A percentile compares a stretch with the other conserved stretches of the same genome.
Evolutionary conservation across 2,329 filamentous ascomycete species (phyloP).

Genomic region (Westerdykella sp.): DNA sequence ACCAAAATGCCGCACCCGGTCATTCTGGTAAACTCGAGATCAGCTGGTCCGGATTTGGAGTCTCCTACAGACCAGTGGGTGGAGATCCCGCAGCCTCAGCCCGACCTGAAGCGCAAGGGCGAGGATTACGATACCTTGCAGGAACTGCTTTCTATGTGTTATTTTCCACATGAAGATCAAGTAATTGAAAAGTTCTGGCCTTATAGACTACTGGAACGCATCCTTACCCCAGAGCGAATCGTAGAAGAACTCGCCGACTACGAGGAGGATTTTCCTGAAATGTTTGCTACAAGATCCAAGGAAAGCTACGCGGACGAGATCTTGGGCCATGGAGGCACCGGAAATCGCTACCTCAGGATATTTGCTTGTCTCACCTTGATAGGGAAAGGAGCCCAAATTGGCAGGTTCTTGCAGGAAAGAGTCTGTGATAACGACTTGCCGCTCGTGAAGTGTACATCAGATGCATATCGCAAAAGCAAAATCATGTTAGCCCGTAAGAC

Average conservation of each 20-base stretch:
- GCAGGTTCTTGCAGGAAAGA: neutral
- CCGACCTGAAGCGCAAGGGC: neutral
- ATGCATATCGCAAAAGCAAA: neutral
- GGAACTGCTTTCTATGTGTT: neutral
- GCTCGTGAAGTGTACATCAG: neutral
- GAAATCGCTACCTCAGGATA: neutral
- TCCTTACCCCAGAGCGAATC: constrained; percentile 2
- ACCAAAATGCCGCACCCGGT: too few species aligned
- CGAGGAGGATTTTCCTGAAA: neutral
- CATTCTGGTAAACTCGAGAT: too few species aligned
- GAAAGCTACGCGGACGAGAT: neutral
- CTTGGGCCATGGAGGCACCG: neutral
- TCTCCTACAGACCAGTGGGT: too few species aligned
- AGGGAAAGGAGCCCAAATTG: constrained; percentile 1
- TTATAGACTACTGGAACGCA: neutral
- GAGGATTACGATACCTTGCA: neutral
- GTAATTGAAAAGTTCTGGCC: constrained; percentile 1
- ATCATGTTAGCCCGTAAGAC: too few species aligned
- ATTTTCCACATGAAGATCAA: neutral
- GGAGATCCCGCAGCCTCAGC: neutral
- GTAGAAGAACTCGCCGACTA: constrained; percentile 8
- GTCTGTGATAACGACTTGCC: constrained; percentile 2
- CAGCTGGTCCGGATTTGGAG: too few species aligned
- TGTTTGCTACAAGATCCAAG: neutral
- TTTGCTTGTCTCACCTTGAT: constrained; percentile 4